Evolutionary conservation across 129 eudicot species (phyloP).

Genomic region (Tanacetum coccineum): DNA sequence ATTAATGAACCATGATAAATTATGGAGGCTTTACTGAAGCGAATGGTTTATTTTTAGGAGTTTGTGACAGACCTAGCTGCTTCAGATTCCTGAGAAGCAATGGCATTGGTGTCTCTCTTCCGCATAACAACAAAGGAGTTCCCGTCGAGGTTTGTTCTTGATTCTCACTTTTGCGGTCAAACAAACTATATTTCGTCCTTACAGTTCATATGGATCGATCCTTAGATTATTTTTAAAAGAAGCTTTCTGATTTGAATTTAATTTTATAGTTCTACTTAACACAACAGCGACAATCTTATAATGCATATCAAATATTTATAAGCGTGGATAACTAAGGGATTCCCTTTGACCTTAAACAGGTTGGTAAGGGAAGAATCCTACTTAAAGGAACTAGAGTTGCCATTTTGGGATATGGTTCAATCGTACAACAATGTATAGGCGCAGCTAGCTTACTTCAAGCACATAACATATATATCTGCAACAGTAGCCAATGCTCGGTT

Average conservation of each 20-base stretch:
- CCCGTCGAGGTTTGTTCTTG: constrained; percentile 60
- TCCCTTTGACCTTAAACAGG: constrained; percentile 31
- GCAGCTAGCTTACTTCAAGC: constrained; percentile 58
- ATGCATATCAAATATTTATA: background rate
- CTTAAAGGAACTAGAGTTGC: constrained; percentile 68
- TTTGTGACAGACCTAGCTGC: constrained; percentile 66
- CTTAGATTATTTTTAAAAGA: background rate
- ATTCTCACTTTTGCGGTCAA: constrained; percentile 1
- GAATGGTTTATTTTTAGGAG: no score
- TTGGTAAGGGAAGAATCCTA: constrained; percentile 73
- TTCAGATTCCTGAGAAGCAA: constrained; percentile 84
- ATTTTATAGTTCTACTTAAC: no score
- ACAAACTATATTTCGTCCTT: background rate
- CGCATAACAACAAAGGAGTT: constrained; percentile 60
- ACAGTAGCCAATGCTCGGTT: constrained; percentile 75
- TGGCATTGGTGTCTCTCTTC: constrained; percentile 63
- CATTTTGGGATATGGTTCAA: constrained; percentile 63
- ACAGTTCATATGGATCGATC: background rate
- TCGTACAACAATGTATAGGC: constrained; percentile 58
- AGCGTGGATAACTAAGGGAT: background rate
- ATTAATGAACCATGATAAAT: no score
- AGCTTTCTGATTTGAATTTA: no score
- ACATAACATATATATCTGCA: constrained; percentile 33
- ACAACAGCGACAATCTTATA: background rate
- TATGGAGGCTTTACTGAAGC: no score